These are phyloP conservation scores for Fraxinus quadrangulata DNA, from an alignment of 257 asterid species.

Conservation along the genomic window DNA sequence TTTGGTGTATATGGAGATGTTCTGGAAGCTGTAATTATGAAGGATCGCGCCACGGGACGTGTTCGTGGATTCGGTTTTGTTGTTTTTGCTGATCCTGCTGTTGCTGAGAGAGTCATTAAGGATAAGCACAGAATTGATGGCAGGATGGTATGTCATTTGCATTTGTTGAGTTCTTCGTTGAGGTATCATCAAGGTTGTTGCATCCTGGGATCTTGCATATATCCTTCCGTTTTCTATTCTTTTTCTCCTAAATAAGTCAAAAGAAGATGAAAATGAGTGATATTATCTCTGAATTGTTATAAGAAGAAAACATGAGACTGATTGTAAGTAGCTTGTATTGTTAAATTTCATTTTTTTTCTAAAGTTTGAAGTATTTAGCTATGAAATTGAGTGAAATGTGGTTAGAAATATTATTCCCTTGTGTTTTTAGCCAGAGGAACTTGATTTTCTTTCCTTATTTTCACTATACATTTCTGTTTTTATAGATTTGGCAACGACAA, in stretches of 20 bases:
- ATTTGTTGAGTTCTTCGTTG: not conserved
- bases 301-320: not conserved
- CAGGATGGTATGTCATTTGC: slow-evolving; percentile 26
- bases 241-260: not conserved
- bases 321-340: not conserved
- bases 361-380: not conserved
- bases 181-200: not conserved
- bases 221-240: not conserved
- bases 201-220: not conserved
- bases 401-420: not conserved
- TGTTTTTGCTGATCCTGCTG: slow-evolving; percentile 35
- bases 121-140: slow-evolving; percentile 38
- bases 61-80: slow-evolving; percentile 37
- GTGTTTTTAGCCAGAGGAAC: not conserved
- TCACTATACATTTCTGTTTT: not conserved
- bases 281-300: not conserved
- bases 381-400: not conserved
- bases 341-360: not conserved
- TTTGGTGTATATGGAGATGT: slow-evolving; percentile 33
- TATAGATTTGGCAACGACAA: not conserved
- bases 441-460: not conserved
- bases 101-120: slow-evolving; percentile 35
- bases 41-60: slow-evolving; percentile 30
- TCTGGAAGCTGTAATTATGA: slow-evolving; percentile 34
- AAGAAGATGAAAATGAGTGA: not conserved